Evolutionary conservation across 768 basidiomycete species (phyloP).

Genomic region (Cystoderma amianthinum): DNA sequence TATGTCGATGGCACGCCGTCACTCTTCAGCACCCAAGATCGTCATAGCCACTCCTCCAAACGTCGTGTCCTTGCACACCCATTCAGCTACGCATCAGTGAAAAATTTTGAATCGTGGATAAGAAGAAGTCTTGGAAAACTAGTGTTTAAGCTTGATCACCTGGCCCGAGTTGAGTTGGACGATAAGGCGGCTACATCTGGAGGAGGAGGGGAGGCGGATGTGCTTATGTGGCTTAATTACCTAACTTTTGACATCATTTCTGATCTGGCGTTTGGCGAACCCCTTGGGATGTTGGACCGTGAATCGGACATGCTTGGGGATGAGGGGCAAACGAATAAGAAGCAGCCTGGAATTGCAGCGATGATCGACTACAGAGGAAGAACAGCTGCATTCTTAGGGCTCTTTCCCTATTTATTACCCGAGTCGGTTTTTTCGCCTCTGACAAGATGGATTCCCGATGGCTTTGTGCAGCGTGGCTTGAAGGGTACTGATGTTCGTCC

Average conservation of each 20-base stretch:
- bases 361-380: too few species aligned
- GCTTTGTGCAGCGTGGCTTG: too few species aligned
- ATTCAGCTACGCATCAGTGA: conserved; percentile 17
- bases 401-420: too few species aligned
- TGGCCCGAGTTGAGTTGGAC: too few species aligned
- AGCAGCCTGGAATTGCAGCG: too few species aligned
- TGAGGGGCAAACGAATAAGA: too few species aligned
- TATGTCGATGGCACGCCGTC: conserved; percentile 17
- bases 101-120: conserved; percentile 13
- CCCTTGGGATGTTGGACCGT: conserved; percentile 20
- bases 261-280: conserved; percentile 24
- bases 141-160: conserved; percentile 14
- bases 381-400: too few species aligned
- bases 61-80: conserved; percentile 21
- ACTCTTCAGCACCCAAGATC: conserved; percentile 22
- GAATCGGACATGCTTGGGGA: too few species aligned
- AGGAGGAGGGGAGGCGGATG: conserved; percentile 12
- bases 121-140: conserved; percentile 9
- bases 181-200: too few species aligned
- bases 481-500: too few species aligned
- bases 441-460: too few species aligned
- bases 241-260: conserved; percentile 25
- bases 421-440: too few species aligned
- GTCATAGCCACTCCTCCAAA: conserved; percentile 21
- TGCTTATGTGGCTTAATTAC: conserved; percentile 23